Evolutionary conservation across 257 asterid species (phyloP).

Genomic region (Lavandula angustifolia): DNA sequence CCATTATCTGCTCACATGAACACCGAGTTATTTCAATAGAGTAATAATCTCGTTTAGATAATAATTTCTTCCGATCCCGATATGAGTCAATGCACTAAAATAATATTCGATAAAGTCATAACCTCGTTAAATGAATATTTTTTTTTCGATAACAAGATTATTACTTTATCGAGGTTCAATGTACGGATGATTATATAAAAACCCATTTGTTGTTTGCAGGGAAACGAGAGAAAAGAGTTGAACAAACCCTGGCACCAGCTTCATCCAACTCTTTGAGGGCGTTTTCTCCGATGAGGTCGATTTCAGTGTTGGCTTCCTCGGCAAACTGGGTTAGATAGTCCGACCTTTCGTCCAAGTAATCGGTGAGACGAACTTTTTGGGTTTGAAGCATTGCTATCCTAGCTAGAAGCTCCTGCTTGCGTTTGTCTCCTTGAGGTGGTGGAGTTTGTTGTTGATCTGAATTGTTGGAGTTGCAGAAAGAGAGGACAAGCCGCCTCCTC

Average conservation of each 20-base stretch:
- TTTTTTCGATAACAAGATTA: no score
- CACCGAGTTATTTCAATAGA: not conserved
- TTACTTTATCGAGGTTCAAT: no score
- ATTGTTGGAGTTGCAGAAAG: constrained; percentile 47
- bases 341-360: constrained; percentile 82
- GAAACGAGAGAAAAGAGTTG: not conserved
- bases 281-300: constrained; percentile 81
- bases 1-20: constrained; percentile 73
- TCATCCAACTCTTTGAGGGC: constrained; percentile 85
- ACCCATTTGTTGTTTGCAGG: not conserved
- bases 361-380: constrained; percentile 76
- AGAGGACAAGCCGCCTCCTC: constrained; percentile 38
- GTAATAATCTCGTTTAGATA: no score
- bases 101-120: no score
- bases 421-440: constrained; percentile 57
- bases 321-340: constrained; percentile 75
- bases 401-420: constrained; percentile 84
- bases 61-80: no score
- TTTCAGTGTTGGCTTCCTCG: constrained; percentile 85
- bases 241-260: constrained; percentile 74
- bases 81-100: no score
- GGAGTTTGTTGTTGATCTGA: constrained; percentile 50
- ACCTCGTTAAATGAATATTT: no score
- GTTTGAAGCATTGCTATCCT: constrained; percentile 82
- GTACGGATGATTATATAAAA: no score